Conservation (phyloP, 1,284 basidiomycete genomes). For the Baeospora myosura region DNA sequence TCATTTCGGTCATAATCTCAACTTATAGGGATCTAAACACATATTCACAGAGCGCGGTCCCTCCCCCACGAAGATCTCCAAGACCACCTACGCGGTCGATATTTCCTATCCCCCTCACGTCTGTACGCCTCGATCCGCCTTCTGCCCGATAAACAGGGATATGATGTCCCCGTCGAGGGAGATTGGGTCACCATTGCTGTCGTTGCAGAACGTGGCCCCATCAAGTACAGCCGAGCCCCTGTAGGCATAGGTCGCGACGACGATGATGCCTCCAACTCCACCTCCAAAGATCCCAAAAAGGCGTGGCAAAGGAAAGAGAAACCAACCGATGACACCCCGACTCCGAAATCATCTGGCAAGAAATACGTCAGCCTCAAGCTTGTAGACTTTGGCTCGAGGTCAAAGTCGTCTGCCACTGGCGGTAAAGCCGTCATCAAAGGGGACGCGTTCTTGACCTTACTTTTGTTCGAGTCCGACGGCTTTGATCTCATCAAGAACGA, state of each 20-base stretch:
- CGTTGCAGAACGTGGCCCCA: slow-evolving; percentile 75
- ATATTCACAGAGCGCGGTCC: slow-evolving; percentile 52
- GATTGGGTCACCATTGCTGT: slow-evolving; percentile 92
- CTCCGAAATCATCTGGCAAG: slow-evolving; percentile 46
- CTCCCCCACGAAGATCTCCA: slow-evolving; percentile 74
- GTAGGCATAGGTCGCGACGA: slow-evolving; percentile 45
- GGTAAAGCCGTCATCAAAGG: slow-evolving; percentile 59
- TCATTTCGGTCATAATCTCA: slow-evolving; percentile 4
- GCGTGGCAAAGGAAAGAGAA: too few relatives aligned
- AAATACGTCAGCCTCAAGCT: slow-evolving; percentile 87
- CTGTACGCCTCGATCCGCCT: slow-evolving; percentile 83
- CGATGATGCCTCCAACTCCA: slow-evolving; percentile 28
- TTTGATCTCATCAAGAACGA: slow-evolving; percentile 47
- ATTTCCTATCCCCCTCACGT: slow-evolving; percentile 79
- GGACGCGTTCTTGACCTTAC: slow-evolving; percentile 75
- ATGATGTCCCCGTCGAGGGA: slow-evolving; percentile 84
- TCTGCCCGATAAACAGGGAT: slow-evolving; percentile 71
- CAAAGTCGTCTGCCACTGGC: slow-evolving; percentile 44
- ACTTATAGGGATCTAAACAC: slow-evolving; percentile 7
- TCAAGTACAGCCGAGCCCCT: slow-evolving; percentile 62
- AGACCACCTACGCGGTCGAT: slow-evolving; percentile 79
- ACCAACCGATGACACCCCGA: slow-evolving; percentile 23
- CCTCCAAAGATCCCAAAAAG: slow-evolving; percentile 30
- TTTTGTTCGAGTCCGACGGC: slow-evolving; percentile 84
- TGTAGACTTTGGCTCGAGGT: slow-evolving; percentile 68